These are phyloP conservation scores for Inosperma sp. DNA, from an alignment of 768 basidiomycete genomes.

Conservation along the genomic window DNA sequence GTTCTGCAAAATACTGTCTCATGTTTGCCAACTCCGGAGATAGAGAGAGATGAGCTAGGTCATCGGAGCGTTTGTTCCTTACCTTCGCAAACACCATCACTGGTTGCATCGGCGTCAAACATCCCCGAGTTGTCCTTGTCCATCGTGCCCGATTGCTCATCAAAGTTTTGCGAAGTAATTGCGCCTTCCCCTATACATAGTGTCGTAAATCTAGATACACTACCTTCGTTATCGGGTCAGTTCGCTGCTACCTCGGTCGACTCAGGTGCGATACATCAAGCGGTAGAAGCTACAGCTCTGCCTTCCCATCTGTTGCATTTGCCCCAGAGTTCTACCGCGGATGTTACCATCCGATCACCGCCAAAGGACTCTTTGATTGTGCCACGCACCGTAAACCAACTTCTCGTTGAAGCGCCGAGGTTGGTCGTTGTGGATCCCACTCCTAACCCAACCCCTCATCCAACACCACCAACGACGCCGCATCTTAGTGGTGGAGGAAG, in stretches of 20 bases:
- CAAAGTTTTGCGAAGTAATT: neutral
- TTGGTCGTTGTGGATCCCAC: conserved; percentile 73
- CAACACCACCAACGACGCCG: conserved; percentile 74
- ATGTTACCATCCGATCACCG: neutral
- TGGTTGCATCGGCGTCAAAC: neutral
- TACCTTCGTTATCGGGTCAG: no score
- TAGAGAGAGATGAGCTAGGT: conserved; percentile 14
- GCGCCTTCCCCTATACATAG: neutral
- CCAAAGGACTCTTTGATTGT: no score
- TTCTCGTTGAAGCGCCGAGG: conserved; percentile 38
- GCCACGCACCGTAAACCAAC: conserved; percentile 11
- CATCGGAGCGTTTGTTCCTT: neutral
- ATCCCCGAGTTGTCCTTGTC: neutral
- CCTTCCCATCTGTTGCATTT: no score
- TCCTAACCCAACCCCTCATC: conserved; percentile 71
- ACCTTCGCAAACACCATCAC: conserved; percentile 4
- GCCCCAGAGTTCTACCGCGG: conserved; percentile 13
- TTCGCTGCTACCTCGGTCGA: no score
- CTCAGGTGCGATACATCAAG: no score
- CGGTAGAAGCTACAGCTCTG: no score
- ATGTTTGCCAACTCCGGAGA: conserved; percentile 24
- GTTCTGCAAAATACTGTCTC: conserved; percentile 11
- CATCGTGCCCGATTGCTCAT: neutral
- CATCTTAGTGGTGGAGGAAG: conserved; percentile 23
- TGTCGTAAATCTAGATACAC: no score